Evolutionary conservation across 2,329 filamentous ascomycete species (phyloP).

Genomic region (Xylariaceae sp.): DNA sequence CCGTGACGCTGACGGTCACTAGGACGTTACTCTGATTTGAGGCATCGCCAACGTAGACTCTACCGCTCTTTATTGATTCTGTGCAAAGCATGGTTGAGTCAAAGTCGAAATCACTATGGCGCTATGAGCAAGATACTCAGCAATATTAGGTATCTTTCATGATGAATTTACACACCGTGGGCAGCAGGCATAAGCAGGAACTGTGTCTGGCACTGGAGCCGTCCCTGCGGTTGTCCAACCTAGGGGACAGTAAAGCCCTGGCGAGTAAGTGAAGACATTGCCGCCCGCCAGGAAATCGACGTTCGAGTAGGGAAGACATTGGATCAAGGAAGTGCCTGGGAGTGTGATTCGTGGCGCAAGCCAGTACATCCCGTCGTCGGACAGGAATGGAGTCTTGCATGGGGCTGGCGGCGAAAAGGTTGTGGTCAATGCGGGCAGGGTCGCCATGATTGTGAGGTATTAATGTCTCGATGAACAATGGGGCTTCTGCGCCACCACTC

Average conservation of each 20-base stretch:
- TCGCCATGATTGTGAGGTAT: not conserved
- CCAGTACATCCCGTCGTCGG: not conserved
- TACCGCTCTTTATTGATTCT: too few relatives aligned
- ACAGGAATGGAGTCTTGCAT: not conserved
- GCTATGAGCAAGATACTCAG: too few relatives aligned
- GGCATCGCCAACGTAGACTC: too few relatives aligned
- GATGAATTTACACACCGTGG: constrained; percentile 13
- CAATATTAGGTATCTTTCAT: too few relatives aligned
- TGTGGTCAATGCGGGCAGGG: not conserved
- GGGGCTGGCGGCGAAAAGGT: not conserved
- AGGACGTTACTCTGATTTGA: too few relatives aligned
- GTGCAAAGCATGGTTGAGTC: too few relatives aligned
- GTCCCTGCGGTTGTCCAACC: not conserved
- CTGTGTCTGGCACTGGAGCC: not conserved
- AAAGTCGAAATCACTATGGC: too few relatives aligned
- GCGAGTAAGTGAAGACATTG: not conserved
- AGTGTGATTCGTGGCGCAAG: not conserved
- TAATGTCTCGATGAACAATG: too few relatives aligned
- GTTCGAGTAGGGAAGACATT: not conserved
- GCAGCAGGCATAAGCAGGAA: not conserved
- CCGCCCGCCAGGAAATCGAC: not conserved
- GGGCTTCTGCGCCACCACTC: too few relatives aligned
- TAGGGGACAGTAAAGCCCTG: not conserved
- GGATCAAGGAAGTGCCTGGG: not conserved
- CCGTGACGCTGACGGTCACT: too few relatives aligned